phyloP scores from a whole-genome alignment of 2,329 filamentous ascomycete species.

The Talaromyces sp. region DNA sequence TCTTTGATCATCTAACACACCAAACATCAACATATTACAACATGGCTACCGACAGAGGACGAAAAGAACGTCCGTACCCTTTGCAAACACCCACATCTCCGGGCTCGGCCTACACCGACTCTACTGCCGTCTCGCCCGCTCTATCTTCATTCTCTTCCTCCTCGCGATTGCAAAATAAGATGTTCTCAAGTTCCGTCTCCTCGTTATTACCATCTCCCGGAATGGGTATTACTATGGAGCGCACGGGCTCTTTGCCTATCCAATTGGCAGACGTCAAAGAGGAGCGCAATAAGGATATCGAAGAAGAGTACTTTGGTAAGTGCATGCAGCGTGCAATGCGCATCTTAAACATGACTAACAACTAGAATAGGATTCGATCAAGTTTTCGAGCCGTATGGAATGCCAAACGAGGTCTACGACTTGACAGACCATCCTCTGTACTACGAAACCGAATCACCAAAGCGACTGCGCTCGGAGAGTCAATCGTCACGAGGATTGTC shows the following conservation, averaged over 20 bases:
- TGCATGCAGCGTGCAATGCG: slow-evolving; percentile 27
- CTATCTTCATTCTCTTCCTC: slow-evolving; percentile 45
- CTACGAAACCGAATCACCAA: slow-evolving; percentile 24
- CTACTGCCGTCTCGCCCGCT: slow-evolving; percentile 41
- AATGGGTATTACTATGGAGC: slow-evolving; percentile 50
- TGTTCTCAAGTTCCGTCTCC: slow-evolving; percentile 66
- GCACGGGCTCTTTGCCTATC: slow-evolving; percentile 56
- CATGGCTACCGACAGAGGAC: slow-evolving; percentile 14
- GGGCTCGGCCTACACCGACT: slow-evolving; percentile 36
- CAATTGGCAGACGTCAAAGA: slow-evolving; percentile 80
- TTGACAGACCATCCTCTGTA: slow-evolving; percentile 11
- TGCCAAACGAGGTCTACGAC: slow-evolving; percentile 14
- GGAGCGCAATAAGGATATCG: slow-evolving; percentile 60
- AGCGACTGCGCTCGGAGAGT: slow-evolving; percentile 55
- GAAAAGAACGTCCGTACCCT: slow-evolving; percentile 12
- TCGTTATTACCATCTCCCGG: slow-evolving; percentile 65
- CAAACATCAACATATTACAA: neutral
- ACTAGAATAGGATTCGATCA: slow-evolving; percentile 12
- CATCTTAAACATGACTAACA: neutral
- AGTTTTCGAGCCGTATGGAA: slow-evolving; percentile 12
- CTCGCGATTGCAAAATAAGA: slow-evolving; percentile 36
- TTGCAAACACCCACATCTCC: slow-evolving; percentile 23
- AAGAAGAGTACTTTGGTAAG: slow-evolving; percentile 72
- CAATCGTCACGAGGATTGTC: slow-evolving; percentile 52
- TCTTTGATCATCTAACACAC: neutral